Evolutionary conservation across 306 rosid genomes (phyloP).

Genomic region (Quillaja saponaria): DNA sequence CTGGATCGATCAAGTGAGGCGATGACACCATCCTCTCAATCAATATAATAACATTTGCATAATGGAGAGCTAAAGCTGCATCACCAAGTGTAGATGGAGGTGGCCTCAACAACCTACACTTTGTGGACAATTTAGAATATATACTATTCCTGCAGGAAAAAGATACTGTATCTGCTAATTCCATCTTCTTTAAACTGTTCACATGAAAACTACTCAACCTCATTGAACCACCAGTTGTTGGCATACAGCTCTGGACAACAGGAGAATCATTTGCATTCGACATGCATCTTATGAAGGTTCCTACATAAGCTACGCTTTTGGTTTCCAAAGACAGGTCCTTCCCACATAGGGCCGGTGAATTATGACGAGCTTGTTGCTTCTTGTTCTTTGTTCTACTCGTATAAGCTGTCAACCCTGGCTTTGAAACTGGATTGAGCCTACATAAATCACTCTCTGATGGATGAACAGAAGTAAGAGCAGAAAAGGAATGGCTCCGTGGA

Average conservation of each 20-base stretch:
- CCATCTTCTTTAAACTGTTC: conserved; percentile 22
- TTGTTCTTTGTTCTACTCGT: conserved; percentile 38
- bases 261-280: conserved; percentile 46
- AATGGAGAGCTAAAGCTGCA: conserved; percentile 70
- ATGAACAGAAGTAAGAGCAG: conserved; percentile 30
- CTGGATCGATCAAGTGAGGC: conserved; percentile 43
- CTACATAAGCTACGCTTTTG: conserved; percentile 32
- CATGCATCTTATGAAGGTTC: conserved; percentile 51
- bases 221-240: conserved; percentile 50
- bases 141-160: conserved; percentile 37
- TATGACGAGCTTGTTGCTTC: conserved; percentile 27
- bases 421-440: conserved; percentile 43
- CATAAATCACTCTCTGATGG: conserved; percentile 36
- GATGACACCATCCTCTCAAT: conserved; percentile 62
- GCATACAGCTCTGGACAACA: conserved; percentile 37
- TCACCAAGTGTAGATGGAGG: conserved; percentile 62
- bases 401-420: conserved; percentile 23
- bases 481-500: conserved; percentile 41
- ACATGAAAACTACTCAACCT: conserved; percentile 39
- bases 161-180: conserved; percentile 29
- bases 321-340: conserved; percentile 40
- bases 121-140: conserved; percentile 47
- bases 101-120: conserved; percentile 37
- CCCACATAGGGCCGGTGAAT: conserved; percentile 27
- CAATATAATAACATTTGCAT: conserved; percentile 63